These are phyloP conservation scores for Wallacemonas collosoma DNA, from an alignment of 208 protist genomes.

Conservation along the genomic window DNA sequence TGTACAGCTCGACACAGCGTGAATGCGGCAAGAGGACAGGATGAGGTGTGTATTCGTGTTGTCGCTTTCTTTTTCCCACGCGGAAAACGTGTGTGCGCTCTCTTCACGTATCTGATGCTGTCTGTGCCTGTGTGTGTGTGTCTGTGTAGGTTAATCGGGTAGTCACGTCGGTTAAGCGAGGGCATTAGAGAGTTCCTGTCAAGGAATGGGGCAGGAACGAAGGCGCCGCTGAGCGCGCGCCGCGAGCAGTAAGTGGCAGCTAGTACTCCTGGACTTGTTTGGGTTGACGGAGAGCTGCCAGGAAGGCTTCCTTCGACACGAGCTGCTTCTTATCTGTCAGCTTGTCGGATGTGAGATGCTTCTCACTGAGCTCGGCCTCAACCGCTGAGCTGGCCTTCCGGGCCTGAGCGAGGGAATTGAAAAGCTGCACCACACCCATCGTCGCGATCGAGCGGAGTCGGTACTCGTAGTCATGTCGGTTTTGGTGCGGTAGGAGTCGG, in stretches of 20 bases:
- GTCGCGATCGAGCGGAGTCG: conserved; percentile 81
- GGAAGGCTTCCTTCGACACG: conserved; percentile 77
- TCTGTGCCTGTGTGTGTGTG: too few species aligned
- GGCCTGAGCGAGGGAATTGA: conserved; percentile 82
- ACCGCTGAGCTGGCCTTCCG: conserved; percentile 67
- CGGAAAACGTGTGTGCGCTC: too few species aligned
- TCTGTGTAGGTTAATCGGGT: too few species aligned
- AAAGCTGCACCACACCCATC: conserved; percentile 83
- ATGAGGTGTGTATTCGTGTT: too few species aligned
- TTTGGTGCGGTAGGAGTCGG: conserved; percentile 70
- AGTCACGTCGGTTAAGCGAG: too few species aligned
- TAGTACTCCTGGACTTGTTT: conserved; percentile 17
- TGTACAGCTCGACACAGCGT: too few species aligned
- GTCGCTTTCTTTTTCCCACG: too few species aligned
- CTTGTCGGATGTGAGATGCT: conserved; percentile 73
- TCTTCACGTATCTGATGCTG: too few species aligned
- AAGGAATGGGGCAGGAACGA: too few species aligned
- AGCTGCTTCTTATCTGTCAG: conserved; percentile 73
- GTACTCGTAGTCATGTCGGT: conserved; percentile 89
- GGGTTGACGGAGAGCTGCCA: conserved; percentile 68
- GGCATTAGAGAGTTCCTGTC: too few species aligned
- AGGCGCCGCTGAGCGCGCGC: too few species aligned
- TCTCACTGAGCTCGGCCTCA: conserved; percentile 35
- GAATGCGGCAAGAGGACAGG: too few species aligned
- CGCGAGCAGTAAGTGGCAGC: neutral